Evolutionary conservation across 495 filamentous ascomycete species (phyloP), one percentile per base, ranked within the genome.

Genomic region (Neurospora sp.): DNA sequence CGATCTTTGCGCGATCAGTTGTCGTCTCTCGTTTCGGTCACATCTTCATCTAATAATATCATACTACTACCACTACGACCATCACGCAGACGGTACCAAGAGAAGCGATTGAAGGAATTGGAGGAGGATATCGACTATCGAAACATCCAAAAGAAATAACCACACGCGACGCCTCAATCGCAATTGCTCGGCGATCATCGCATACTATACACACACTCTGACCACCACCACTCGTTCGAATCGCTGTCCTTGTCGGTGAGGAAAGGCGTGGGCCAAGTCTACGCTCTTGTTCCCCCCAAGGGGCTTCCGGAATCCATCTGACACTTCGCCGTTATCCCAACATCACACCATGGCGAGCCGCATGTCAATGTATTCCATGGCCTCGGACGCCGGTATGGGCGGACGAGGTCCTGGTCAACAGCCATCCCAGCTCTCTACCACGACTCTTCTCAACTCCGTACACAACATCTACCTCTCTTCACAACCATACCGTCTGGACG

Each of bases 401-500:
- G 86, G 84, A 53, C 89, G 91, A 76, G 85, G 85, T 74, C 78
- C 86, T 42, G 87, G 87, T 68, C 90, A 91, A 76, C 91, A 92
- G 73, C 86, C 91, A 4, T 82, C 88, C 38, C 94, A 97, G 77
- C 89, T 99, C 35, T 97, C 96, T 9, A 97, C 96, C 4, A 95
- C 94, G 9, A 95, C 93, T 1, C 87, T 98, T 37, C 88, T 99
- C 69, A 97, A 97, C 81, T 89, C 94, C 71, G 87, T 98, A 35
- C 94, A 99, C 81, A 95, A 92, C 70, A 90, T 90, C 76, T 98
- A 97, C 81, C 88, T 91, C n/a, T 91, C 91, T 3, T 88, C 88
- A 9, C 88, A 92, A 73, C 90, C 95, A 9, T 94, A 96, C 81
- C 86, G 86, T 72, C 87, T 98, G 7, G 96, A 99, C 81, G 90